Base-by-base conservation (phyloP, 345 rosid species). In the Luvunga scandens region DNA sequence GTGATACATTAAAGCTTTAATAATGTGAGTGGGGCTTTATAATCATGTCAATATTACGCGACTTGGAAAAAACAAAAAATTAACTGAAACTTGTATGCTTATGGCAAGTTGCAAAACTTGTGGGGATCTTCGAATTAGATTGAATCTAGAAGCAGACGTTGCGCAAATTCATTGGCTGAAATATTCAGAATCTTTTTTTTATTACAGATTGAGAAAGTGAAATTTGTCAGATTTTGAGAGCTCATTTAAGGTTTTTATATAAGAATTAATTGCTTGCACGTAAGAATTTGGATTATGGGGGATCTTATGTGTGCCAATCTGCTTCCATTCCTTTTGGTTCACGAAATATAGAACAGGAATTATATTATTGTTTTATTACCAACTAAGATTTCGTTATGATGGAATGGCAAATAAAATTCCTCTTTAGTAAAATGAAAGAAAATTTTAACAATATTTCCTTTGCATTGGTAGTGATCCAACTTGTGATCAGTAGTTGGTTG, bases 261-360 rank as follows among this genome's bases (percentile, higher is more conserved):
- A n/a, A 18, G 48, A 63, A 48, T 48, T 63, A 56, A 21, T 45
- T 59, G 31, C 71, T 75, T 48, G 70, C 48, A 48, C 78, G 62
- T 59, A 48, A 63, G 24, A 30, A 59, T 34, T 12, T 57, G 21
- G 21, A 72, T 22, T 25, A 55, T 57, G 7, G 28, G 36, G 68
- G 36, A 24, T 38, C 18, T 73, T 24, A 24, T 38, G 33, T 73
- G 56, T 38, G 67, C 56, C 67, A 38, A 60, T 73, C 57, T 2
- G 50, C 5, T 59, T 38, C 24, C 36, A 18, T 73, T 57, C 33
- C 16, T 27, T 7, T 28, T 70, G 36, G 22, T 18, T 53, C 57
- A 53, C 57, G 22, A 2, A 53, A 18, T 53, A 8, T 53, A 18
- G 0, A 53, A 18, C 7, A 53, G 2, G 18, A 53, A 16, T 53